phyloP scores from a whole-genome alignment of 805 yeast genomes.

The Starmerella bacillaris region DNA sequence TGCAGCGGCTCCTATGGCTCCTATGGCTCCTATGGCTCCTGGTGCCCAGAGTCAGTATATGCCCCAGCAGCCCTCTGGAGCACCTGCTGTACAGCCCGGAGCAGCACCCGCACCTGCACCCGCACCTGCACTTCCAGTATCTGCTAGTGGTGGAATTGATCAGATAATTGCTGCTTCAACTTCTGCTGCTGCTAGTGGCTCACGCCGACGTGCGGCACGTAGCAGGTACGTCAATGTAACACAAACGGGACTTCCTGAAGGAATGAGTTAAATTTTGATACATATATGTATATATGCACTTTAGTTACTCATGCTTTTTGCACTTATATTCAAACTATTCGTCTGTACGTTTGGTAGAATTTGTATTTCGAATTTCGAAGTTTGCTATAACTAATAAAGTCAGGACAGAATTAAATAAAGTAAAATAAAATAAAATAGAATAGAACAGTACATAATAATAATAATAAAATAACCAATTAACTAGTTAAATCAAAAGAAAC shows the following conservation, averaged over 20 bases:
- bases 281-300: no score
- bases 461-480: no score
- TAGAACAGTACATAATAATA: no score
- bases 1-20: background rate
- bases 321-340: no score
- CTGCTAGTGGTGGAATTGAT: constrained; percentile 10
- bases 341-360: no score
- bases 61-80: constrained; percentile 2
- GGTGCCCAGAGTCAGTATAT: constrained; percentile 3
- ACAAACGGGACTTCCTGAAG: constrained; percentile 20
- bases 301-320: no score
- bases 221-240: constrained; percentile 25
- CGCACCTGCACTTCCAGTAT: constrained; percentile 9
- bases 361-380: no score
- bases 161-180: background rate
- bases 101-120: constrained; percentile 7
- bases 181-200: constrained; percentile 3
- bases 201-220: constrained; percentile 9
- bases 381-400: no score
- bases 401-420: no score
- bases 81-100: constrained; percentile 2
- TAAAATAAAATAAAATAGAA: no score
- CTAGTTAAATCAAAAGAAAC: no score
- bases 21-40: constrained; percentile 7
- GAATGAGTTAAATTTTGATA: constrained; percentile 2